Conservation (phyloP, 495 filamentous ascomycete genomes). For the Hypoxylon trugodes region DNA sequence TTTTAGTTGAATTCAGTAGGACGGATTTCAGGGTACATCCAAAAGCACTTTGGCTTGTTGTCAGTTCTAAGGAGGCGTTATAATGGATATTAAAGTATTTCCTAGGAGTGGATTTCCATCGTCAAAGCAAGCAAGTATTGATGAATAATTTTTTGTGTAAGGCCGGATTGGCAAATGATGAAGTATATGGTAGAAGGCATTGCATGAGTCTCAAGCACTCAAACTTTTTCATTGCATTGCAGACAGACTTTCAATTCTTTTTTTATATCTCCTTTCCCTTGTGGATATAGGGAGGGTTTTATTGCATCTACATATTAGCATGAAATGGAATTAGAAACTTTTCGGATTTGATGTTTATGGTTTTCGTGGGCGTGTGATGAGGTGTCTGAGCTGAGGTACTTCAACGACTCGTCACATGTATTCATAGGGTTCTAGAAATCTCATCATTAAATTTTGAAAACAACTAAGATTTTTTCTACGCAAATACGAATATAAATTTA, state of each 20-base stretch:
- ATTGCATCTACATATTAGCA: slow-evolving; percentile 22
- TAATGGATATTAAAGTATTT: too few relatives aligned
- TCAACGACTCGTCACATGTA: too few relatives aligned
- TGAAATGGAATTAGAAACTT: slow-evolving; percentile 21
- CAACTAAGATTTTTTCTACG: too few relatives aligned
- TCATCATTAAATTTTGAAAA: too few relatives aligned
- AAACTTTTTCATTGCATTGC: slow-evolving; percentile 21
- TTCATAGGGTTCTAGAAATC: too few relatives aligned
- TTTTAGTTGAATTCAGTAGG: slow-evolving; percentile 41
- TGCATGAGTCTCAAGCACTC: slow-evolving; percentile 32
- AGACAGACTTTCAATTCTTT: neutral
- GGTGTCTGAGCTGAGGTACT: too few relatives aligned
- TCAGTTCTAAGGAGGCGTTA: neutral
- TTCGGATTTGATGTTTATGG: neutral
- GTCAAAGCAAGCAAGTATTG: neutral
- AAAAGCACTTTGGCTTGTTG: neutral
- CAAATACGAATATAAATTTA: too few relatives aligned
- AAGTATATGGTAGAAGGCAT: slow-evolving; percentile 32
- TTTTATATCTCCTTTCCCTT: slow-evolving; percentile 1
- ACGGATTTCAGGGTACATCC: neutral
- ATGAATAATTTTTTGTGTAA: slow-evolving; percentile 7
- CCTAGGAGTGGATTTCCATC: neutral
- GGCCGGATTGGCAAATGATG: slow-evolving; percentile 1
- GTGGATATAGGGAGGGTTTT: slow-evolving; percentile 6
- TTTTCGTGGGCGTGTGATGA: neutral